Evolutionary conservation across 2,329 filamentous ascomycete species (phyloP).

Genomic region (Mycogone perniciosa): DNA sequence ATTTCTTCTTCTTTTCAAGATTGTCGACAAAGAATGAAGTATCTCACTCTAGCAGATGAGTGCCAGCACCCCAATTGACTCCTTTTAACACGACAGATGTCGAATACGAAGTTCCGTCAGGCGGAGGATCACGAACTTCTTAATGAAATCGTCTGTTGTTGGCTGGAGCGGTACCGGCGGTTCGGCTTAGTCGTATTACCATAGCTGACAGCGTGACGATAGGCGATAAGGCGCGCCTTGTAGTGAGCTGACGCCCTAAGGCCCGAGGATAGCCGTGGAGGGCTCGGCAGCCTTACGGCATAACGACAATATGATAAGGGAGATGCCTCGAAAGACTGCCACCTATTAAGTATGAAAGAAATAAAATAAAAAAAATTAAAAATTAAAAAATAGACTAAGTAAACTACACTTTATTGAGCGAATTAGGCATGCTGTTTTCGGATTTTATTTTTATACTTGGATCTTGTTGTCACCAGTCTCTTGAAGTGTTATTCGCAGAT

Average conservation of each 20-base stretch:
- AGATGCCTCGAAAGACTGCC: background rate
- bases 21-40: background rate
- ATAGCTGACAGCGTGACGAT: background rate
- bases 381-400: no score
- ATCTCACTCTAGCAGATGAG: background rate
- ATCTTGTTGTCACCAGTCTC: no score
- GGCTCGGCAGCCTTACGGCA: background rate
- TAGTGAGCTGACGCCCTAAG: background rate
- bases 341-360: no score
- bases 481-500: no score
- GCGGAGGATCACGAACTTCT: background rate
- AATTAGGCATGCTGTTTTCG: no score
- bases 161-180: conserved; percentile 13
- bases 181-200: conserved; percentile 10
- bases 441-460: no score
- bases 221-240: background rate
- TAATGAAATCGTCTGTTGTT: background rate
- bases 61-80: background rate
- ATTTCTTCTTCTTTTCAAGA: background rate
- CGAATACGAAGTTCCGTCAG: background rate
- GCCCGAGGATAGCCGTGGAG: background rate
- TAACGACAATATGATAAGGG: background rate
- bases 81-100: background rate
- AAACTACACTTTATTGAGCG: background rate
- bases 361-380: no score